Percentiles rank a stretch among this genome's conserved stretches.
phyloP scores from a whole-genome alignment of 2,329 filamentous ascomycete genomes.

The Diaporthe humulicola region DNA sequence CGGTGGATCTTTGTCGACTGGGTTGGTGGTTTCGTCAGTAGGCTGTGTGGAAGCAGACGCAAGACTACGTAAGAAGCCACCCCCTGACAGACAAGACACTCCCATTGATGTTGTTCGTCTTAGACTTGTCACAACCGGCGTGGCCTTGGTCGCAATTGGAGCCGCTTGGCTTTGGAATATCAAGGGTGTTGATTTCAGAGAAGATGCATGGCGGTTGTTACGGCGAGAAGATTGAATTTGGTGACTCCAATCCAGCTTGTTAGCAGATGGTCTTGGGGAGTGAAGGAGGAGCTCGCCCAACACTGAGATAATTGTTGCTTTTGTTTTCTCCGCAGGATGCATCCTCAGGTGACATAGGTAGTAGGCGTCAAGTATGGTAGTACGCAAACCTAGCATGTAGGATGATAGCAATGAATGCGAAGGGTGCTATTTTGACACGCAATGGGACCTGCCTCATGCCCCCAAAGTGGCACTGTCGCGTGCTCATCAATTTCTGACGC shows the following conservation, averaged over 20 bases:
- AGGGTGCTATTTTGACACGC: neutral
- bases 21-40: conserved; percentile 39
- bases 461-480: neutral
- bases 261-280: neutral
- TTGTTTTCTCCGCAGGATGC: conserved; percentile 4
- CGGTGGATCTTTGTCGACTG: conserved; percentile 40
- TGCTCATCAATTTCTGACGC: neutral
- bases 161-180: conserved; percentile 31
- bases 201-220: conserved; percentile 5
- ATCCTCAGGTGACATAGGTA: neutral
- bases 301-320: neutral
- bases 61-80: conserved; percentile 40
- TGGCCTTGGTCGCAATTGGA: conserved; percentile 37
- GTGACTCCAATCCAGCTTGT: neutral
- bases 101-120: conserved; percentile 39
- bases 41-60: conserved; percentile 37
- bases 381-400: conserved; percentile 23
- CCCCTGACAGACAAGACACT: conserved; percentile 29
- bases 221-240: conserved; percentile 1
- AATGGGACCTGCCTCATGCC: neutral
- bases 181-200: neutral
- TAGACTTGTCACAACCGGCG: conserved; percentile 39
- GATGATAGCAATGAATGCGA: conserved; percentile 15
- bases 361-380: conserved; percentile 17
- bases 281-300: neutral